Conservation (phyloP, 2,329 filamentous ascomycete genomes). For the Neophaeococcomyces mojaviensis region DNA sequence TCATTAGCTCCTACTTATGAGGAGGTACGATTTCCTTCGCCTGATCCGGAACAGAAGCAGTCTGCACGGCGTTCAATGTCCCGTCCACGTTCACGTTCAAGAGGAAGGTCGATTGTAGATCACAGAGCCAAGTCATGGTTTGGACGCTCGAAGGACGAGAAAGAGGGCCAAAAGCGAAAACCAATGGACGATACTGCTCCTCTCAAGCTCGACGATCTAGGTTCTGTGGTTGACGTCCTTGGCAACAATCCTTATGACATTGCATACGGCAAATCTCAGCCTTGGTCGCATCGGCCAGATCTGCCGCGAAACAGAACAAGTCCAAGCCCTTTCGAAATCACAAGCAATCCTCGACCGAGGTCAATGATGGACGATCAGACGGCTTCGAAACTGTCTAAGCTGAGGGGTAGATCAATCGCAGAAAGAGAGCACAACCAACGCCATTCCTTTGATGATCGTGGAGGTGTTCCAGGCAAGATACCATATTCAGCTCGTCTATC, state of each 20-base stretch:
- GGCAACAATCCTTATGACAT: slow-evolving; percentile 18
- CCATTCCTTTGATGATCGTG: slow-evolving; percentile 20
- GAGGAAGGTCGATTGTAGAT: slow-evolving; percentile 5
- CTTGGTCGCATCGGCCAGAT: neutral
- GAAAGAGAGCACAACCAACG: slow-evolving; percentile 12
- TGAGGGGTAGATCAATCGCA: slow-evolving; percentile 14
- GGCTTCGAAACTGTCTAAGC: slow-evolving; percentile 14
- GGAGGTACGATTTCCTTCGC: slow-evolving; percentile 21
- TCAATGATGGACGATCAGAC: slow-evolving; percentile 21
- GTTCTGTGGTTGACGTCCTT: slow-evolving; percentile 14
- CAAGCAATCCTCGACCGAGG: slow-evolving; percentile 8
- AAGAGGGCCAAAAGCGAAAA: slow-evolving; percentile 5
- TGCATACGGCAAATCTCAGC: slow-evolving; percentile 1
- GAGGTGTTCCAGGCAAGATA: slow-evolving; percentile 19
- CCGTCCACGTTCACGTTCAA: slow-evolving; percentile 2
- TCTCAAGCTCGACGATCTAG: slow-evolving; percentile 16
- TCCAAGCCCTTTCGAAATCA: slow-evolving; percentile 8
- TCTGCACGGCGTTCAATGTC: slow-evolving; percentile 11
- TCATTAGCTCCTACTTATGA: slow-evolving; percentile 9
- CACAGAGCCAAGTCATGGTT: slow-evolving; percentile 18
- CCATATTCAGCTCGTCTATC: slow-evolving; percentile 15
- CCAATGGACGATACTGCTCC: slow-evolving; percentile 9
- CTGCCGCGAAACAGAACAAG: neutral
- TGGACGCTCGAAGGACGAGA: slow-evolving; percentile 13
- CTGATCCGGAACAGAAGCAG: slow-evolving; percentile 11